Conservation (phyloP, 2,329 filamentous ascomycete species). For the Ophiostoma perfectum region DNA sequence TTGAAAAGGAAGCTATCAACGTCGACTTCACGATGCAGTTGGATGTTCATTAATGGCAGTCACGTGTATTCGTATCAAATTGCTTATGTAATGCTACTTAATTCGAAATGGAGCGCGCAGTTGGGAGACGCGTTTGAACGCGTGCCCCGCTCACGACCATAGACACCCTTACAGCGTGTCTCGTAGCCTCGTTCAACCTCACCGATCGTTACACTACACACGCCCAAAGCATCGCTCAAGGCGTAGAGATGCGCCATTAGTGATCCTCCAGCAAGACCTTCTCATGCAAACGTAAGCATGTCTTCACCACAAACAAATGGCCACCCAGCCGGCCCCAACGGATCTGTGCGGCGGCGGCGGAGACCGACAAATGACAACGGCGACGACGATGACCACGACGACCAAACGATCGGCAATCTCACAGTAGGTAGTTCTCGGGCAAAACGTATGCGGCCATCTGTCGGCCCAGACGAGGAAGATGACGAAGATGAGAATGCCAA, state of each 20-base stretch:
- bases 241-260: neutral
- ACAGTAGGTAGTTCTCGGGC: slow-evolving; percentile 29
- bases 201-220: slow-evolving; percentile 4
- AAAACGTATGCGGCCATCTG: slow-evolving; percentile 36
- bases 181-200: slow-evolving; percentile 9
- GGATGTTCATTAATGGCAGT: neutral
- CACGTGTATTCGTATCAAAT: neutral
- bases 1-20: neutral
- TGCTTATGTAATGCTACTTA: slow-evolving; percentile 4
- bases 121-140: slow-evolving; percentile 17
- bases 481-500: slow-evolving; percentile 23
- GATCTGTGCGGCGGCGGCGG: slow-evolving; percentile 37
- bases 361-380: slow-evolving; percentile 41
- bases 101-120: neutral
- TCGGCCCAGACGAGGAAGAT: slow-evolving; percentile 22
- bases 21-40: neutral
- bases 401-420: slow-evolving; percentile 25
- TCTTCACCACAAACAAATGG: slow-evolving; percentile 41
- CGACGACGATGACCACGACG: slow-evolving; percentile 33
- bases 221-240: neutral
- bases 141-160: slow-evolving; percentile 21
- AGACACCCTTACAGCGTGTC: neutral
- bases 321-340: slow-evolving; percentile 35
- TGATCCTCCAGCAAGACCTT: neutral
- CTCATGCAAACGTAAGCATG: slow-evolving; percentile 10